phyloP scores from a whole-genome alignment of 2,329 filamentous ascomycete species.

The Penicillium vulpinum region DNA sequence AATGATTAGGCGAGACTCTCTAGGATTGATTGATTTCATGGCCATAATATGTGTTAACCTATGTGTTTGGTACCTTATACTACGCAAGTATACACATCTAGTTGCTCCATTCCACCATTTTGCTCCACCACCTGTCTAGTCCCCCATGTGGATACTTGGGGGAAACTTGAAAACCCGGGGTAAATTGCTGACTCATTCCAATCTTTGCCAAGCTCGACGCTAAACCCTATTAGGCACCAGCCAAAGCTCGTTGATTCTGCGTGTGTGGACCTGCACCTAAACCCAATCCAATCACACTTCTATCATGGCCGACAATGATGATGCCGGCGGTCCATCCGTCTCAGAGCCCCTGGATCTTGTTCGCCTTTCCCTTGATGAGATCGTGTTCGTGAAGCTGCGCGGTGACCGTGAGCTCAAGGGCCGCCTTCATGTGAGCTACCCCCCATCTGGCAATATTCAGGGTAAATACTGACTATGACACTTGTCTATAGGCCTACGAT shows the following conservation, averaged over 20 bases:
- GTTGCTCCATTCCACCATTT: not conserved
- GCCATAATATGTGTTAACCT: no score
- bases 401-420: conserved; percentile 95
- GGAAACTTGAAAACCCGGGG: conserved; percentile 17
- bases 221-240: conserved; percentile 18
- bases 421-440: conserved; percentile 75
- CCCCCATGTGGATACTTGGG: not conserved
- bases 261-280: conserved; percentile 10
- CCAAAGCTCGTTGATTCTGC: conserved; percentile 25
- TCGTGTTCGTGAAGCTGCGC: conserved; percentile 94
- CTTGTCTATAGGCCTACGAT: conserved; percentile 75
- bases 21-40: not conserved
- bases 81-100: not conserved
- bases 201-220: not conserved
- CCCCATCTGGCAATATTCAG: not conserved
- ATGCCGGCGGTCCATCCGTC: conserved; percentile 64
- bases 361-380: conserved; percentile 88
- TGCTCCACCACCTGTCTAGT: not conserved
- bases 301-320: conserved; percentile 79
- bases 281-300: conserved; percentile 5
- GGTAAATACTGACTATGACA: conserved; percentile 18
- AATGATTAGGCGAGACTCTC: not conserved
- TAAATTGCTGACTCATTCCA: conserved; percentile 20
- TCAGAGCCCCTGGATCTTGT: conserved; percentile 95
- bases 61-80: not conserved